Evolutionary conservation across 345 rosid genomes (phyloP), one percentile per base, ranked within the genome.

Genomic region (Euclidium syriacum): DNA sequence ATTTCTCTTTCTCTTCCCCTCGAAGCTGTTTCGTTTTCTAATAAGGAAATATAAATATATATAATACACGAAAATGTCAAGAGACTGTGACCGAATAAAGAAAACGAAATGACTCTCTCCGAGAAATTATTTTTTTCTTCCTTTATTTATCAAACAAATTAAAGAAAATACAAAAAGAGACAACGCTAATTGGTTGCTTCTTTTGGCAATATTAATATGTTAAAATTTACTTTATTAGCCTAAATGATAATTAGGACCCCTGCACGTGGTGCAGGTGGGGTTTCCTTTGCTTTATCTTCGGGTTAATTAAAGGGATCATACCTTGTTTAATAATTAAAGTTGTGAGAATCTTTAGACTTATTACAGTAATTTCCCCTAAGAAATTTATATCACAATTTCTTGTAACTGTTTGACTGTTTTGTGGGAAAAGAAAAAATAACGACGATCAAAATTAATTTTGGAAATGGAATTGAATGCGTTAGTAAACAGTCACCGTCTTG

Each of bases 271-370:
- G 34, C 26, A 38, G 40, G 34, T 20, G 58, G 43, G 44, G 44
- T 30, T 49, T 58, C 33, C 2, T 60, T 52, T 19, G 49, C 73
- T 15, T 69, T 52, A 61, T 35, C 29, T 35, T 34, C 62, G 62
- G 62, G 33, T 70, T 70, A 62, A 70, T 70, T 53, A 62, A 70
- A 70, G 64, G 4, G 51, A 16, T 36, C 57, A 29, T 70, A 17
- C 48, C 68, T 54, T 62, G 18, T 20, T 54, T 46, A 9, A 22
- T 47, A 62, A 46, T 70, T 62, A 54, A 61, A 61, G 56, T 14
- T n/a, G n/a, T n/a, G n/a, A n/a, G n/a, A n/a, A n/a, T 51, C n/a
- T 14, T 49, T 22, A 49, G 3, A 14, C 18, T 64, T n/a, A n/a
- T n/a, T n/a, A n/a, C n/a, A n/a, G n/a, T n/a, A 22, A 29, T 26